These are phyloP conservation scores for Penicillium bovifimosum DNA, from an alignment of 495 filamentous ascomycete genomes.

Conservation along the genomic window DNA sequence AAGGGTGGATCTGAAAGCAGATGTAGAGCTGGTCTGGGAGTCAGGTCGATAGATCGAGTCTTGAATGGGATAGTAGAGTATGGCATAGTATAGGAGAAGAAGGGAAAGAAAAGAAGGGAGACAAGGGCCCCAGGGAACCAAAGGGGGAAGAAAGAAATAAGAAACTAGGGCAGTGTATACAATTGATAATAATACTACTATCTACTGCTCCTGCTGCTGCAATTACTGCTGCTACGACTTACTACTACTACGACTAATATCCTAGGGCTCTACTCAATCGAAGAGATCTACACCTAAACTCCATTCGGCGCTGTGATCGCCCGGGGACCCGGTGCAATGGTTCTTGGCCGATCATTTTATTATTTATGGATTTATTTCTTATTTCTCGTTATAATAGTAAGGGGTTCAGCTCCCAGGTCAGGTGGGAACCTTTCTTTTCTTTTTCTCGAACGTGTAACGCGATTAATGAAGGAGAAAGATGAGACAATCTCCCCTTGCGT, in stretches of 20 bases:
- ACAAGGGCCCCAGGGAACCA: background rate
- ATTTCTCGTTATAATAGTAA: background rate
- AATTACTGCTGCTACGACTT: no score
- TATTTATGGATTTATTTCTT: background rate
- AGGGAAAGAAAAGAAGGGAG: background rate
- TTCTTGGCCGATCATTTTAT: slow-evolving; percentile 12
- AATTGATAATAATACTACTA: no score
- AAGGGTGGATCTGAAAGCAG: slow-evolving; percentile 18
- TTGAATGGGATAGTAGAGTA: background rate
- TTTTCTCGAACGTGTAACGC: slow-evolving; percentile 22
- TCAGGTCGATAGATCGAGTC: background rate
- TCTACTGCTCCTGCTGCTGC: no score
- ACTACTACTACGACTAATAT: no score
- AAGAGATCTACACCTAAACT: slow-evolving; percentile 24
- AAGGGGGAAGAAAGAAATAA: background rate
- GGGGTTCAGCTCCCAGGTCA: slow-evolving; percentile 3
- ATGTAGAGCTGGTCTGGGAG: slow-evolving; percentile 10
- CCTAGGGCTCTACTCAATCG: background rate
- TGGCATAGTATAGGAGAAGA: background rate
- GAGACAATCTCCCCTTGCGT: slow-evolving; percentile 10
- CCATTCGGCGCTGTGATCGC: slow-evolving; percentile 13
- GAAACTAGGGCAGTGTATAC: background rate
- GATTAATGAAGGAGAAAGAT: slow-evolving; percentile 10
- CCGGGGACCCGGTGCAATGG: slow-evolving; percentile 25
- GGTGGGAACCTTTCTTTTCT: slow-evolving; percentile 9